Conservation (phyloP, 2,329 filamentous ascomycete genomes). For the Ilyonectria mors-panacis region DNA sequence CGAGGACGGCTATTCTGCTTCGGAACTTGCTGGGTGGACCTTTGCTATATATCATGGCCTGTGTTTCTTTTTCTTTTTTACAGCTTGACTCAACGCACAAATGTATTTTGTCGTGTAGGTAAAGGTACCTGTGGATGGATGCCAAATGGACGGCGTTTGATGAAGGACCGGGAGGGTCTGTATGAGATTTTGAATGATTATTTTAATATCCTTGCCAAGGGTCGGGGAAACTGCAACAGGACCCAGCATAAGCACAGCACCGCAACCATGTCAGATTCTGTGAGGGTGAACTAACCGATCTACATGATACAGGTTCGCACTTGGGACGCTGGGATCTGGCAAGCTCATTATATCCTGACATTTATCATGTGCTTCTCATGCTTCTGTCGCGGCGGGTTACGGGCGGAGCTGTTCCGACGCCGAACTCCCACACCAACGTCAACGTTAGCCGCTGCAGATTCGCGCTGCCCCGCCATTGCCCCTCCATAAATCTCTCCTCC, state of each 20-base stretch:
- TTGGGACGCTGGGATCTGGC: not conserved
- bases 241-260: not conserved
- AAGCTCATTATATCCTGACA: not conserved
- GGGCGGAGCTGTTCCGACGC: conserved; percentile 29
- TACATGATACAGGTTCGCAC: not conserved
- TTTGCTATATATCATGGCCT: conserved; percentile 42
- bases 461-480: conserved; percentile 41
- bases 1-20: conserved; percentile 14
- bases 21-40: conserved; percentile 36
- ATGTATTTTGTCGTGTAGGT: conserved; percentile 27
- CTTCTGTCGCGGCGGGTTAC: not conserved
- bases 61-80: conserved; percentile 11
- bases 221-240: not conserved
- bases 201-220: conserved; percentile 17
- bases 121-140: conserved; percentile 23
- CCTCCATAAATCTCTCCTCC: conserved; percentile 40
- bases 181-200: conserved; percentile 30
- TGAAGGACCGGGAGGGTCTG: conserved; percentile 28
- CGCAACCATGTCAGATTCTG: not conserved
- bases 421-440: conserved; percentile 16
- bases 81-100: conserved; percentile 28
- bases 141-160: conserved; percentile 39
- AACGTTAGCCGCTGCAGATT: conserved; percentile 2
- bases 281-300: not conserved
- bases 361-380: not conserved